phyloP scores from a whole-genome alignment of 2,329 filamentous ascomycete species.

The Endocalyx cinctus region DNA sequence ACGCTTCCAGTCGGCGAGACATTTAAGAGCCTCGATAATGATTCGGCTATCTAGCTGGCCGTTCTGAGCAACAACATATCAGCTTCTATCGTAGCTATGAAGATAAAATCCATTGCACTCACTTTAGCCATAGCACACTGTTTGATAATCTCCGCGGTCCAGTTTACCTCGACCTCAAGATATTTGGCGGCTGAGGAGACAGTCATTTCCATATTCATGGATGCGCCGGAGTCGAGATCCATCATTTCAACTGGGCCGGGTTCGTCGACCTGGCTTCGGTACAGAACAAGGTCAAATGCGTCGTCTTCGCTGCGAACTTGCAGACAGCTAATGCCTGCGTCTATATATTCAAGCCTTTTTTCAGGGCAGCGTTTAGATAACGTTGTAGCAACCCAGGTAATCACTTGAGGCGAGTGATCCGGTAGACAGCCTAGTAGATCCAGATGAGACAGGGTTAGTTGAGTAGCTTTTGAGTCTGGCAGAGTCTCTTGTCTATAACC shows the following conservation, averaged over 20 bases:
- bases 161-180: constrained; percentile 20
- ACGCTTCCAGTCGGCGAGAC: constrained; percentile 21
- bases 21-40: constrained; percentile 22
- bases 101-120: too few relatives aligned
- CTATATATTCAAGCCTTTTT: constrained; percentile 18
- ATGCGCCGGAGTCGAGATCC: too few relatives aligned
- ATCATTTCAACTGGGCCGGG: constrained; percentile 3
- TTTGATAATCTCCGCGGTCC: constrained; percentile 21
- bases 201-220: constrained; percentile 17
- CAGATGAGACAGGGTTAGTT: constrained; percentile 11
- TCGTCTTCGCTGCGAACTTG: constrained; percentile 19
- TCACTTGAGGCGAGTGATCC: constrained; percentile 18
- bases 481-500: too few relatives aligned
- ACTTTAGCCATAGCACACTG: constrained; percentile 18
- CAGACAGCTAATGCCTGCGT: constrained; percentile 22
- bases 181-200: constrained; percentile 17
- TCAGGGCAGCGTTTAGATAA: constrained; percentile 18
- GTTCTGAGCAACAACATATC: too few relatives aligned
- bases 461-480: too few relatives aligned
- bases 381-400: constrained; percentile 24
- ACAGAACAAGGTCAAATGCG: constrained; percentile 19
- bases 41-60: constrained; percentile 16
- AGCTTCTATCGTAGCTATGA: too few relatives aligned
- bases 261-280: constrained; percentile 22
- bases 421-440: constrained; percentile 21